A percentile compares a stretch with the other conserved stretches of the same genome.
phyloP scores from a whole-genome alignment of 2,329 filamentous ascomycete genomes.

The Talaromyces islandicus region DNA sequence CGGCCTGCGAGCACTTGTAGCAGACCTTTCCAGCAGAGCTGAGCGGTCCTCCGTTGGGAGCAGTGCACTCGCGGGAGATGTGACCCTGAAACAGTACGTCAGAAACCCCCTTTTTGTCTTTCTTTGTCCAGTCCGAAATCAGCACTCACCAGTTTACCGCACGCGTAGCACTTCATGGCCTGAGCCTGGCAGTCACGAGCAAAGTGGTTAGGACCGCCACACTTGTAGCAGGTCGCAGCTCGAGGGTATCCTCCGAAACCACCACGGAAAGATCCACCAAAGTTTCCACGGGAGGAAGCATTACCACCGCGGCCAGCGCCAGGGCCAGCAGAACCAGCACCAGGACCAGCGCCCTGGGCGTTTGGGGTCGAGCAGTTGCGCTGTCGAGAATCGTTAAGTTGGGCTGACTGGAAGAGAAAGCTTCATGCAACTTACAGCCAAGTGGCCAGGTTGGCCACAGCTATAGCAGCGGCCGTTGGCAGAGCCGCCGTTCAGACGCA shows the following conservation, averaged over 20 bases:
- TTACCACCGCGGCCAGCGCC: constrained; percentile 58
- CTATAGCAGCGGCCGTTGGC: constrained; percentile 90
- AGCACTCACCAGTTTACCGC: constrained; percentile 66
- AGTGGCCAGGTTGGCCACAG: constrained; percentile 86
- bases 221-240: constrained; percentile 63
- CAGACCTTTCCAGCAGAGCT: constrained; percentile 98
- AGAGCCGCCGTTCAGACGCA: constrained; percentile 76
- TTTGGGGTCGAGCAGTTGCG: constrained; percentile 78
- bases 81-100: constrained; percentile 51
- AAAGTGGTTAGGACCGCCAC: constrained; percentile 89
- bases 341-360: constrained; percentile 55
- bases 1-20: constrained; percentile 93
- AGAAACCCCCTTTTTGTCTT: background rate
- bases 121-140: background rate
- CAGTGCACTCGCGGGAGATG: constrained; percentile 91
- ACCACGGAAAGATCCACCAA: constrained; percentile 60
- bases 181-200: constrained; percentile 97
- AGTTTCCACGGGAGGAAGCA: constrained; percentile 61
- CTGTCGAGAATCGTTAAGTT: constrained; percentile 38
- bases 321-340: constrained; percentile 28
- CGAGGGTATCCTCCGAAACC: constrained; percentile 58
- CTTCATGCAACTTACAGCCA: constrained; percentile 58
- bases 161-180: constrained; percentile 97
- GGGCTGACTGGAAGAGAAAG: background rate
- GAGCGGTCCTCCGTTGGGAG: constrained; percentile 89